Conservation (phyloP, 116 monocot species). For the Papilionanthe hybrid region DNA sequence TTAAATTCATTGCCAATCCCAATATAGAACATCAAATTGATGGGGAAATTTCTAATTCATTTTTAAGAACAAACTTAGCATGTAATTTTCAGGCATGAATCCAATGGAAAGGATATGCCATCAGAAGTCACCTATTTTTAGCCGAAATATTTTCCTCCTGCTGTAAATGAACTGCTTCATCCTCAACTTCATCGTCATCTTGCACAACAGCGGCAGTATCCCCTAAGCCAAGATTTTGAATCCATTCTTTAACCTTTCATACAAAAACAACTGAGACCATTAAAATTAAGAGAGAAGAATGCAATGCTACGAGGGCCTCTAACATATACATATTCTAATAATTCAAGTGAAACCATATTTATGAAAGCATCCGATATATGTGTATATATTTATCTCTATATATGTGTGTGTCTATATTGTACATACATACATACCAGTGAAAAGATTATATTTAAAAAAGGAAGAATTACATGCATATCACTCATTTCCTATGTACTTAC, state of each 20-base stretch:
- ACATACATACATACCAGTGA: too few relatives aligned
- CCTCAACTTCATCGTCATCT: constrained; percentile 88
- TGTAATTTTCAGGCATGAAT: neutral
- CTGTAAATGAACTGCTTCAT: constrained; percentile 50
- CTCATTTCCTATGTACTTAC: too few relatives aligned
- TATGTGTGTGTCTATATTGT: too few relatives aligned
- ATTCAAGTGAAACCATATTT: too few relatives aligned
- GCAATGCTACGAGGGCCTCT: too few relatives aligned
- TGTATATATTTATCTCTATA: too few relatives aligned
- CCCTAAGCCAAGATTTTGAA: constrained; percentile 88
- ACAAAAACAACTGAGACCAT: neutral
- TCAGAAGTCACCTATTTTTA: constrained; percentile 60
- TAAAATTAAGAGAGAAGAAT: neutral
- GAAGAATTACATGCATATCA: too few relatives aligned
- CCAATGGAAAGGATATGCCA: neutral
- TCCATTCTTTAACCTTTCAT: constrained; percentile 93
- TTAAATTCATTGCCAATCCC: neutral
- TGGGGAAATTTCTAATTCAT: neutral
- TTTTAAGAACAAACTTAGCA: neutral
- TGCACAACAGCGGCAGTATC: constrained; percentile 71
- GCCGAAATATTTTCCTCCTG: constrained; percentile 69
- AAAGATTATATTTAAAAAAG: too few relatives aligned
- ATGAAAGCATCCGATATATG: too few relatives aligned
- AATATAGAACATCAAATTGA: neutral
- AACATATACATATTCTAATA: too few relatives aligned